Conservation (phyloP, 2,329 filamentous ascomycete genomes). For the Colletotrichum sojae region DNA sequence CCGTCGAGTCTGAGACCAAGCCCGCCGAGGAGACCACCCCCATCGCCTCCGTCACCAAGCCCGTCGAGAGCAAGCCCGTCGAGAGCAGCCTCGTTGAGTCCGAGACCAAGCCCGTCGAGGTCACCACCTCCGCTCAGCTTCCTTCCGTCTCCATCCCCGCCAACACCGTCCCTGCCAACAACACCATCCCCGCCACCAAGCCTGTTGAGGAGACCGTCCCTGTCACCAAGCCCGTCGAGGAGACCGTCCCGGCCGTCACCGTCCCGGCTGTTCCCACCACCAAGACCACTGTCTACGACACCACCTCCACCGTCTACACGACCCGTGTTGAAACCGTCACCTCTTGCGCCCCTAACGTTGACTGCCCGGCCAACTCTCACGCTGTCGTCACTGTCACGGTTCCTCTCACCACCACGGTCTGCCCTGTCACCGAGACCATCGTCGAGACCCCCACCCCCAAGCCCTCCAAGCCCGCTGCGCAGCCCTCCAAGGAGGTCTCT, state of each 20-base stretch:
- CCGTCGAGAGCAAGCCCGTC: slow-evolving; percentile 31
- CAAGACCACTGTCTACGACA: slow-evolving; percentile 54
- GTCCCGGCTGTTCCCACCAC: slow-evolving; percentile 40
- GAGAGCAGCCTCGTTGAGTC: slow-evolving; percentile 30
- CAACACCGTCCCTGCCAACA: slow-evolving; percentile 26
- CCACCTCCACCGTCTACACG: slow-evolving; percentile 65
- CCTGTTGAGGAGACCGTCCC: slow-evolving; percentile 31
- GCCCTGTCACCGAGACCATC: slow-evolving; percentile 71
- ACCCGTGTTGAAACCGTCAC: slow-evolving; percentile 66
- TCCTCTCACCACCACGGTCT: slow-evolving; percentile 71
- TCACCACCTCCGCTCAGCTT: slow-evolving; percentile 40
- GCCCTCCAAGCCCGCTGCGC: slow-evolving; percentile 28
- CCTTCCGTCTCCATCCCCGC: slow-evolving; percentile 26
- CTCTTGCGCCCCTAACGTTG: slow-evolving; percentile 60
- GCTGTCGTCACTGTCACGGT: slow-evolving; percentile 66
- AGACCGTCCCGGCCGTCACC: slow-evolving; percentile 30
- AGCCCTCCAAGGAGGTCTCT: slow-evolving; percentile 40
- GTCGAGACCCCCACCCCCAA: slow-evolving; percentile 54
- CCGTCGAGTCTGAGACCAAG: slow-evolving; percentile 20
- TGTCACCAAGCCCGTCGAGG: slow-evolving; percentile 28
- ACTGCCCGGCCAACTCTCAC: slow-evolving; percentile 64
- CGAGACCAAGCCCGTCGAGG: slow-evolving; percentile 39
- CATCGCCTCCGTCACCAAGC: slow-evolving; percentile 32
- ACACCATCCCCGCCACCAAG: slow-evolving; percentile 32
- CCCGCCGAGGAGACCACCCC: slow-evolving; percentile 40